A percentile compares a stretch with the other conserved stretches of the same genome.
phyloP scores from a whole-genome alignment of 108 stramenopile genomes.

The Cyclostephanos tholiformis region DNA sequence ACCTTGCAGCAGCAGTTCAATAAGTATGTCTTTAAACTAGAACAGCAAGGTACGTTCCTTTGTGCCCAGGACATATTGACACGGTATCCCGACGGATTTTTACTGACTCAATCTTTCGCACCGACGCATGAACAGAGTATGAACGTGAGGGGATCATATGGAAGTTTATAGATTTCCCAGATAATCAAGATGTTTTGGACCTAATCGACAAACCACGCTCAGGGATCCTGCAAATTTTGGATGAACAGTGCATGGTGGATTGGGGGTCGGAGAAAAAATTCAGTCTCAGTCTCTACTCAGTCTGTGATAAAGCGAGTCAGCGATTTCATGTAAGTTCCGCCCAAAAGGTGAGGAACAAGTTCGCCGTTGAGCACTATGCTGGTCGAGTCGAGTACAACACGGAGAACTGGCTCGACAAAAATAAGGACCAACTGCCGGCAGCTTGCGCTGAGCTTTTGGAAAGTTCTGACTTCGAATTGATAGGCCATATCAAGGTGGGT shows the following conservation, averaged over 20 bases:
- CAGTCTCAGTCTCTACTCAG: conserved; percentile 63
- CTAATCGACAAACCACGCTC: conserved; percentile 84
- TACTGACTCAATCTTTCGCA: background rate
- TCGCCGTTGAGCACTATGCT: conserved; percentile 91
- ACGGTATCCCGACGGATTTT: conserved; percentile 30
- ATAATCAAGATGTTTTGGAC: conserved; percentile 92
- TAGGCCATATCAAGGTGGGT: conserved; percentile 48
- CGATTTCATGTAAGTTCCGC: conserved; percentile 58
- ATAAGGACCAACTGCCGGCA: conserved; percentile 89
- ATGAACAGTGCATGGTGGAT: conserved; percentile 81
- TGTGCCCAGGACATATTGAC: conserved; percentile 29
- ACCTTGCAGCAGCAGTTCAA: conserved; percentile 96
- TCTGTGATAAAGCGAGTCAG: conserved; percentile 50
- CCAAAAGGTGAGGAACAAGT: conserved; percentile 67
- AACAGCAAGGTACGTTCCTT: conserved; percentile 59
- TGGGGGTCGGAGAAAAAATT: conserved; percentile 67
- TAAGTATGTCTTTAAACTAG: conserved; percentile 88
- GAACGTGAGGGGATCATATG: conserved; percentile 87
- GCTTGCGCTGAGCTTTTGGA: conserved; percentile 85
- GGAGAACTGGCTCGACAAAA: conserved; percentile 90
- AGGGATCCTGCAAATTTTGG: conserved; percentile 81
- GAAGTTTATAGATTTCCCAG: conserved; percentile 91
- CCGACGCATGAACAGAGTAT: conserved; percentile 53
- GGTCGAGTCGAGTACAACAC: conserved; percentile 85
- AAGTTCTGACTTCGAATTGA: conserved; percentile 49